Evolutionary conservation across 108 stramenopile species (phyloP), one percentile per base, ranked within the genome.

Genomic region (Thalassiosira profunda): DNA sequence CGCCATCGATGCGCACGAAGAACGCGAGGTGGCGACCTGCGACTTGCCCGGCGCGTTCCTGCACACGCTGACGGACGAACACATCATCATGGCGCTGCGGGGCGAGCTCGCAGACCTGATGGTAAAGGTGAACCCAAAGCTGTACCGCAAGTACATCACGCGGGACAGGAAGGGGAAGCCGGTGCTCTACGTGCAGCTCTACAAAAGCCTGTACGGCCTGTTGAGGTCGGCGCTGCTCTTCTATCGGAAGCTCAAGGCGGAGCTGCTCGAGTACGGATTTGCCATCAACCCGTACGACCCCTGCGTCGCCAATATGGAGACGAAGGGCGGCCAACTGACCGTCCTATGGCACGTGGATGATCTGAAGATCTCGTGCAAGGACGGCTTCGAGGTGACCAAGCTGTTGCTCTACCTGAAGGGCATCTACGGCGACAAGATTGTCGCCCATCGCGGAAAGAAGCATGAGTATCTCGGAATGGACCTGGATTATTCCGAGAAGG

Each of bases 391-490:
- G 31, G n/a, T 57, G 7, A 35, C 40, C 2, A 35, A 35, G 55
- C 35, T 57, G 10, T 9, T n/a, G 1, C 10, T 11, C 1, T 1
- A 12, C 4, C 1, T 57, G 9, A 1, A 4, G 5, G 1, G 8
- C 7, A 57, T 57, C 40, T 57, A 57, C 31, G 55, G 55, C 3
- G 14, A 7, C 15, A 46, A 4, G 15, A 5, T 43, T 12, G 15
- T 14, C 3, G 57, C 44, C n/a, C 15, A 11, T 25, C 25, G 57
- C 14, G 57, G 57, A 4, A 63, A 63, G 18, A 15, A 14, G 12
- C 61, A 76, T 25, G 75, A 76, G 2, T 81, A 76, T 37, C 55
- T 81, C 3, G 80, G 80, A 1, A 81, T 81, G 74, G 57, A 37
- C 6, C n/a, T 80, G 11, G 63, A 69, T 28, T 77, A 34, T 38